Percentiles rank a stretch among this genome's conserved stretches.
Evolutionary conservation across 352 stramenopile species (phyloP).

Genomic region (Phytophthora kernoviae): DNA sequence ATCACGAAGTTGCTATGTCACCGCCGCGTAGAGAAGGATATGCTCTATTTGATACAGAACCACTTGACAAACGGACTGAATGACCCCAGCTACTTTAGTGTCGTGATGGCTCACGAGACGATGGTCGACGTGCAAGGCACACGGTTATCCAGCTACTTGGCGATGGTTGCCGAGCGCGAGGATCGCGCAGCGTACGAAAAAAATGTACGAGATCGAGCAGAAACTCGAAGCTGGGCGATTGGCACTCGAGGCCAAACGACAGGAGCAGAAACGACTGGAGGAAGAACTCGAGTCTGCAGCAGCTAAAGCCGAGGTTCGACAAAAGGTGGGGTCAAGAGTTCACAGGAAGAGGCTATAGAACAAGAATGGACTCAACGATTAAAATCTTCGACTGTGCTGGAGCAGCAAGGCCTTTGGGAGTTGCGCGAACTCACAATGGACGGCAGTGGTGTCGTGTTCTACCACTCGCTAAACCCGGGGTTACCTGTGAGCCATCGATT

Average conservation of each 20-base stretch:
- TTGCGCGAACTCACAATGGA: conserved; percentile 57
- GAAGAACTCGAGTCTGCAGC: conserved; percentile 49
- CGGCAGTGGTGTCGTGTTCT: conserved; percentile 64
- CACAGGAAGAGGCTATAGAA: conserved; percentile 8
- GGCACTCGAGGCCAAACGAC: conserved; percentile 58
- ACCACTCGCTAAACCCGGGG: conserved; percentile 59
- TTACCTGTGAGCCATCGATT: conserved; percentile 48
- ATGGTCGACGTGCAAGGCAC: conserved; percentile 52
- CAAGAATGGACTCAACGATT: conserved; percentile 63
- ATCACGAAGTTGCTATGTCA: conserved; percentile 41
- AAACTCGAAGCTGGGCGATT: conserved; percentile 66
- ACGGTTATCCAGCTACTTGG: conserved; percentile 51
- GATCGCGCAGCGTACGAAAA: conserved; percentile 55
- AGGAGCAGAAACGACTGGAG: conserved; percentile 69
- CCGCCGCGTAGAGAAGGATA: conserved; percentile 55
- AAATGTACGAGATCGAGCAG: conserved; percentile 65
- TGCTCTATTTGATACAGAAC: conserved; percentile 61
- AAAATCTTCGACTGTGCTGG: conserved; percentile 40
- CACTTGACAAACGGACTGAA: conserved; percentile 34
- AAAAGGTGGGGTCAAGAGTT: conserved; percentile 22
- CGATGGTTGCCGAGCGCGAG: conserved; percentile 44
- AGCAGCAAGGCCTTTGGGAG: conserved; percentile 67
- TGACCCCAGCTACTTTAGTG: conserved; percentile 52
- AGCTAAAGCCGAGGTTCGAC: conserved; percentile 29
- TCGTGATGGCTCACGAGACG: conserved; percentile 57